Percentiles rank a stretch among this genome's conserved stretches.
These are phyloP conservation scores for Pseudotsuga menziesii DNA, from an alignment of 75 land plant species.

Conservation along the genomic window DNA sequence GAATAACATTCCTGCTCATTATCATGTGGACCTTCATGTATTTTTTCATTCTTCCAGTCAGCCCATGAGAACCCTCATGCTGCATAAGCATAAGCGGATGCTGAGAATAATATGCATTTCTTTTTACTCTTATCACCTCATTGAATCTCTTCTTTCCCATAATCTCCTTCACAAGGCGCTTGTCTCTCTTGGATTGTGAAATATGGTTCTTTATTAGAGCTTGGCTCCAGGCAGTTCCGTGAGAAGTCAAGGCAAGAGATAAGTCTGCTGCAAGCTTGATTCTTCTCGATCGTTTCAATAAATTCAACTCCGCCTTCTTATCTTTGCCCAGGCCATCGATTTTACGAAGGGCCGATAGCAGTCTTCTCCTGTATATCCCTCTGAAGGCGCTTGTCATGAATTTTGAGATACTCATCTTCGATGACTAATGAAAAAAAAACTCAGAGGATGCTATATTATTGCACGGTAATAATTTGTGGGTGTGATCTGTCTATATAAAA, in stretches of 20 bases:
- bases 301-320: not conserved
- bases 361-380: conserved; percentile 4
- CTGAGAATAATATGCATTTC: not conserved
- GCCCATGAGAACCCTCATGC: not conserved
- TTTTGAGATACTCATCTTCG: too few relatives aligned
- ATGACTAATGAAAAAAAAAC: too few relatives aligned
- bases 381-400: not conserved
- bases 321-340: not conserved
- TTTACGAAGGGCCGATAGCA: not conserved
- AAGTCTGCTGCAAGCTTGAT: conserved; percentile 13
- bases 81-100: too few relatives aligned
- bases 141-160: not conserved
- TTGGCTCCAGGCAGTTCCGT: conserved; percentile 7
- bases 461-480: too few relatives aligned
- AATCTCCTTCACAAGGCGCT: not conserved
- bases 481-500: too few relatives aligned
- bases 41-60: not conserved
- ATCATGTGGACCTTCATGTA: not conserved
- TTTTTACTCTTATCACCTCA: not conserved
- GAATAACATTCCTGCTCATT: not conserved
- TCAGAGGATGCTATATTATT: too few relatives aligned
- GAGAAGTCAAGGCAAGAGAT: not conserved
- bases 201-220: not conserved
- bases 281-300: not conserved
- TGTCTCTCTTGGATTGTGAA: not conserved